Base-by-base conservation (phyloP, 805 yeast genomes). In the Ogataea corticis region DNA sequence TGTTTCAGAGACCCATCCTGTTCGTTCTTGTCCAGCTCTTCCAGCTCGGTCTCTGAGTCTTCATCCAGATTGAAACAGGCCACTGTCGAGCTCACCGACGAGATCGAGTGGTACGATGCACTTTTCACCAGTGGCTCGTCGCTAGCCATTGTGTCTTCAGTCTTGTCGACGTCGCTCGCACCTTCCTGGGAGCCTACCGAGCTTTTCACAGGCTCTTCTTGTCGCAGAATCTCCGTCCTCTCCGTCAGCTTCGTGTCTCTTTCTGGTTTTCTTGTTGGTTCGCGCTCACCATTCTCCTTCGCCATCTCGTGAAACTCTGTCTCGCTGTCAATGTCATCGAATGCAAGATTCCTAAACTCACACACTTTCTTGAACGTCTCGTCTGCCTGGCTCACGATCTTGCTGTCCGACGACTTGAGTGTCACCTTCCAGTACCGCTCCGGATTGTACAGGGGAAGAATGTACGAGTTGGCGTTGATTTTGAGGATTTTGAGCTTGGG, bases 381-480 rank as follows among this genome's bases (percentile, higher is more conserved):
- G 34, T 54, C 58, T 13, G 45, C 43, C 11, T 33, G 18, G 11
- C 29, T 16, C 4, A 55, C 31, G 2, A 17, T 18, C 46, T 68
- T 71, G 40, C 73, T 58, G 16, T 50, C 50, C 3, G 51, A 48
- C 0, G 73, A 57, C 36, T 62, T 65, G 5, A 78, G 54, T 29
- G 67, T 64, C 9, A 79, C 69, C 47, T 73, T 73, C 96, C 95
- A 87, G 62, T 80, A 85, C 55, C 92, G 68, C 50, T 81, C 84
- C 0, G 95, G 95, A 55, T 85, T 86, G 21, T 79, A 79, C 46
- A 87, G 71, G 0, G 89, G 83, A 14, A 87, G 60, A 2, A 84
- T 71, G 53, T 83, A 83, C 53, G 74, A 76, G 40, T 69, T 70
- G 38, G 47, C 50, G 17, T 68, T 66, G 10, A 75, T 71, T 54